Conservation (phyloP, 805 yeast genomes). For the Saccharomycopsis amapae region DNA sequence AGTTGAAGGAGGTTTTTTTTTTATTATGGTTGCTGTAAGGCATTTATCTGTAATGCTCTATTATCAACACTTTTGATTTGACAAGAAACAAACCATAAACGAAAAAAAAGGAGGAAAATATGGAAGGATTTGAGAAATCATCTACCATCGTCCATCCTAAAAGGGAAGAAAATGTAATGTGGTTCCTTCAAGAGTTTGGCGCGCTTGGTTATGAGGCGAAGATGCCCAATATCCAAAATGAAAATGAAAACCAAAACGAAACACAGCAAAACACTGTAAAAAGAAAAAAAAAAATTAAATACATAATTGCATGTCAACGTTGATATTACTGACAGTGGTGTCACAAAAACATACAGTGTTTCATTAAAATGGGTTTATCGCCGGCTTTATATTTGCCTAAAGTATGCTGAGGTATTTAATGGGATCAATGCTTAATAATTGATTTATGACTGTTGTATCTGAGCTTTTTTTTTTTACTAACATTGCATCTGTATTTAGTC, state of each 20-base stretch:
- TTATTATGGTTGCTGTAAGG: too few species aligned
- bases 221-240: not conserved
- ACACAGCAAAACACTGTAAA: not conserved
- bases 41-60: too few species aligned
- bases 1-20: too few species aligned
- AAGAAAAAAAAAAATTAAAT: not conserved
- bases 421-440: not conserved
- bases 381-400: conserved; percentile 4
- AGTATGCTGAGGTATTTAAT: not conserved
- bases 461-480: too few species aligned
- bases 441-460: not conserved
- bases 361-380: not conserved
- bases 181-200: too few species aligned
- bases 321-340: not conserved
- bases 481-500: conserved; percentile 33
- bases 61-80: too few species aligned
- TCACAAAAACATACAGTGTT: not conserved
- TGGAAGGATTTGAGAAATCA: too few species aligned
- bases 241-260: not conserved
- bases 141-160: too few species aligned
- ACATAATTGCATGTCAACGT: not conserved
- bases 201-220: not conserved
- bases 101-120: too few species aligned
- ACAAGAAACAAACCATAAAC: too few species aligned
- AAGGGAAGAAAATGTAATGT: too few species aligned